Base-by-base conservation (phyloP, 192 early-diverging fungal species). In the Umbelopsis ramanniana region DNA sequence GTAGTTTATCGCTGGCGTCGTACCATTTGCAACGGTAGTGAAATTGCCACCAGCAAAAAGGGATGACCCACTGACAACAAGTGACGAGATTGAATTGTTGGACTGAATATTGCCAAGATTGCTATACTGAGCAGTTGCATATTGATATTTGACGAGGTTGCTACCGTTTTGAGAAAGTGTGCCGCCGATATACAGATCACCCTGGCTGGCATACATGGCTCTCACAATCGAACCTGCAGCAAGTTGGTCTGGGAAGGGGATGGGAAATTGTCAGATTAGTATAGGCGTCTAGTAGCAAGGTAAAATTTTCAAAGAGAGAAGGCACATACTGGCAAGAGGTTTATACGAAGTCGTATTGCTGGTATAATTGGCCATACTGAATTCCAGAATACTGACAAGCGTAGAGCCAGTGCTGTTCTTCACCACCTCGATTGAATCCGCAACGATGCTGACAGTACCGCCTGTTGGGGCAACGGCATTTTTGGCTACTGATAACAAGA, bases 81-180 rank as follows among this genome's bases (percentile, higher is more conserved):
- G 4, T n/a, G 45, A 43, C 17, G 52, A 57, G 2, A 72, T 26
- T 11, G 45, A 45, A 6, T 53, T 53, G 21, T 63, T 72, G 9
- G 53, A 22, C 33, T 40, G 29, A 29, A 35, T 21, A 50, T 29
- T 38, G 14, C 45, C 35, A 6, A 70, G 48, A 10, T 46, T 9
- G 29, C 10, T 50, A 23, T 53, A 54, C 12, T 52, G 22, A 10
- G 50, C 35, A 3, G 22, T 37, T 3, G 22, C 33, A 72, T 74
- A 76, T 73, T 84, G 73, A 82, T 87, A 92, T 69, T 78, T 73
- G 5, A 86, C 88, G 63, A 93, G 76, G 69, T 89, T 89, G 43
- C 67, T 72, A 9, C 15, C 24, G 4, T 73, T 79, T 0, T 60
- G 22, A 14, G 72, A 26, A 54, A 76, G 75, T 9, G 76, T 74